Base-by-base conservation (phyloP, 2,329 filamentous ascomycete species). In the Mollisia scopiformis region DNA sequence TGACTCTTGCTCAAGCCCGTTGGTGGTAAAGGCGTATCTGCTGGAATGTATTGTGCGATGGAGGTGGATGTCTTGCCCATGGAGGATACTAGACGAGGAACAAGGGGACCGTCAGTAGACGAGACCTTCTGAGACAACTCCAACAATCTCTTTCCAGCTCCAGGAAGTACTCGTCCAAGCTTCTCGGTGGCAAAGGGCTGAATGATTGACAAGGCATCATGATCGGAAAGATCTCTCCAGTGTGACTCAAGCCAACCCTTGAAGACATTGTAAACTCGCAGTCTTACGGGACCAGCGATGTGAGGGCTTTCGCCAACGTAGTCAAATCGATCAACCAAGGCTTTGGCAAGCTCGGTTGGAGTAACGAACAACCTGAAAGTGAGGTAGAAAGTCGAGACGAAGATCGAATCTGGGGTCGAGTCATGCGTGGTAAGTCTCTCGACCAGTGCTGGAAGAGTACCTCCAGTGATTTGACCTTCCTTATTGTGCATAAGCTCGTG, bases 171-270 rank as follows among this genome's bases (percentile, higher is more conserved):
- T 1, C 81, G 75, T 53, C 81, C 81, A 7, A 99, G 82, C 66
- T 89, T 89, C 50, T 84, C 83, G 66, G 89, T 86, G 2, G 94
- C 93, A 75, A 99, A 99, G 1, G 86, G 81, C 33, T 89, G 82
- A 64, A 99, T 96, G 52, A 90, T 79, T 0, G 84, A 80, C 8
- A 99, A 80, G 1, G 93, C 92, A 13, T 86, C 83, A 56, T 86
- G 85, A 73, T 99, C 95, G 11, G 88, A 87, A 61, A 92, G 87
- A 65, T 92, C 87, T 51, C 90, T 87, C 94, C 95, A 99, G 76
- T 99, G 93, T 6, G 91, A 95, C 78, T 98, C 95, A 21, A 99
- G 80, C 95, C 95, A 99, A 43, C 91, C 91, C 76, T 99, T 99
- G 82, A 99, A 92, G 59, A 93, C 89, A 73, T 99, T 98, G 80